These are phyloP conservation scores for Physcomitrium patens DNA, from an alignment of 225 moss, liverwort and hornwort genomes.

Conservation along the genomic window DNA sequence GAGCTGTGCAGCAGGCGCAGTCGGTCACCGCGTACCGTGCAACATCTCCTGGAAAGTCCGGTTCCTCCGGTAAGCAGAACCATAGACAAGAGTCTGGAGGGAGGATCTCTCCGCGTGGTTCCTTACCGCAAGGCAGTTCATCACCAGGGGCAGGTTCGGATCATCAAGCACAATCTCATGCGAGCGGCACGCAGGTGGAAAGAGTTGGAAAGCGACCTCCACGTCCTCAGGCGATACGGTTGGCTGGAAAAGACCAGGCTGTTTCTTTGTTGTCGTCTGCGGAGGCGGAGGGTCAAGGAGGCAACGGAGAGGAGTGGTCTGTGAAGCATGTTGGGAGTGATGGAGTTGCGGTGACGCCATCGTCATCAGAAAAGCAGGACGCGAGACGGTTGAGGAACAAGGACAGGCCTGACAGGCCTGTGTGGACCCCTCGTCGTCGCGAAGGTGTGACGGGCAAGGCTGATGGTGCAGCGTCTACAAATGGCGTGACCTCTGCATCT, in stretches of 20 bases:
- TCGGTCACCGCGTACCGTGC: conserved; percentile 47
- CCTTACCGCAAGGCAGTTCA: conserved; percentile 36
- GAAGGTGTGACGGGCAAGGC: conserved; percentile 50
- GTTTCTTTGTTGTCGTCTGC: conserved; percentile 45
- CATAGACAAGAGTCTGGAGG: conserved; percentile 68
- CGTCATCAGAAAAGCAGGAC: conserved; percentile 79
- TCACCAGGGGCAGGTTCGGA: conserved; percentile 45
- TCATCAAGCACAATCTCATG: conserved; percentile 50
- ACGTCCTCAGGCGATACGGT: conserved; percentile 83
- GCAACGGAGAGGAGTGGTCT: conserved; percentile 62
- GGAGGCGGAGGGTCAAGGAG: conserved; percentile 60
- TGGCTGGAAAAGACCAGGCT: conserved; percentile 80
- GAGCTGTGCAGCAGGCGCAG: conserved; percentile 50
- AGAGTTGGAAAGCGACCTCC: conserved; percentile 93
- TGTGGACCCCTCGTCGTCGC: conserved; percentile 98
- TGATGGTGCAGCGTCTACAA: conserved; percentile 44
- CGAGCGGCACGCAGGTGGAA: conserved; percentile 53
- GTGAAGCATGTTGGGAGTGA: conserved; percentile 56
- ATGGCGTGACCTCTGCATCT: conserved; percentile 37
- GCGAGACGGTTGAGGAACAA: conserved; percentile 93
- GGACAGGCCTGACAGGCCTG: conserved; percentile 96
- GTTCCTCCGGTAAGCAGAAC: conserved; percentile 49
- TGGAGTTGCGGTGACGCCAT: conserved; percentile 38
- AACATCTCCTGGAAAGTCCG: conserved; percentile 52
- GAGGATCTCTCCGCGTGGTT: conserved; percentile 54